Conservation (phyloP, 495 filamentous ascomycete species). For the Poronia punctata region DNA sequence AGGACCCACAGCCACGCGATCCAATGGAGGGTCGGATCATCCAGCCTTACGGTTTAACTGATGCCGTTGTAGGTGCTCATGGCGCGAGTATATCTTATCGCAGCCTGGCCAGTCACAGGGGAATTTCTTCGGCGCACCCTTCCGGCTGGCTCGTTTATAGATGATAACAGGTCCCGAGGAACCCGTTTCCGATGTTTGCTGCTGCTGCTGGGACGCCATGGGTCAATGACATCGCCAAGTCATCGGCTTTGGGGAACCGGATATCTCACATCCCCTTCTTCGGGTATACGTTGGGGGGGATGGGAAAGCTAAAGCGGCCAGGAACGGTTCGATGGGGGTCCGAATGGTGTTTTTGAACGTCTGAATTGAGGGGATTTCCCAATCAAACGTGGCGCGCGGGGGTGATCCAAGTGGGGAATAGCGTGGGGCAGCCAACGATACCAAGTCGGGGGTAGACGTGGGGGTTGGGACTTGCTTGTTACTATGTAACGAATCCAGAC, state of each 20-base stretch:
- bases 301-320: constrained; percentile 9
- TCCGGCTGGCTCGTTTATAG: constrained; percentile 46
- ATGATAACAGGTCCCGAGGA: constrained; percentile 8
- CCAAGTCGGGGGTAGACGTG: constrained; percentile 3
- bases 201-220: constrained; percentile 26
- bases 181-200: constrained; percentile 17
- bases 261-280: background rate
- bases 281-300: constrained; percentile 5
- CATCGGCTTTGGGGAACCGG: constrained; percentile 10
- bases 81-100: constrained; percentile 90
- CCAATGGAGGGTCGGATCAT: background rate
- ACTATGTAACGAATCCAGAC: too few relatives aligned
- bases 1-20: constrained; percentile 14
- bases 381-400: background rate
- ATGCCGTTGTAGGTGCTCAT: constrained; percentile 75
- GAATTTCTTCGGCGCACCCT: constrained; percentile 51
- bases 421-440: background rate
- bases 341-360: constrained; percentile 16
- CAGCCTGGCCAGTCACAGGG: constrained; percentile 78
- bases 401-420: background rate
- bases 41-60: constrained; percentile 37
- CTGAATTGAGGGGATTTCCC: constrained; percentile 1
- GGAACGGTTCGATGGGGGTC: constrained; percentile 23
- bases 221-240: constrained; percentile 24
- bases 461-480: too few relatives aligned